Evolutionary conservation across 2,329 filamentous ascomycete genomes (phyloP).

Genomic region (Exophiala spinifera): DNA sequence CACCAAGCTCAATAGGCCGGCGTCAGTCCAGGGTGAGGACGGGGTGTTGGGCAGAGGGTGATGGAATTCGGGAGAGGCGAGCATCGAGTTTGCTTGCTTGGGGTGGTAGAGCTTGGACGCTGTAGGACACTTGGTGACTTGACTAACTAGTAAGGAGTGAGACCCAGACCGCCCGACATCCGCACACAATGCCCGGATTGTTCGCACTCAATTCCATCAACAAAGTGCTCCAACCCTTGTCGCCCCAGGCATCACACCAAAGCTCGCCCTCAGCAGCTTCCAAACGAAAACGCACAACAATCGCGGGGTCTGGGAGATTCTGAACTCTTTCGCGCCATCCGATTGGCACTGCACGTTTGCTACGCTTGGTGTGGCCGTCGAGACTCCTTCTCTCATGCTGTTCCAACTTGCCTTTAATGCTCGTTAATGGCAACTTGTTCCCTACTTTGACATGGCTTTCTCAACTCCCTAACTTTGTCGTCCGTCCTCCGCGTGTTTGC

Average conservation of each 20-base stretch:
- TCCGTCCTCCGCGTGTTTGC: constrained; percentile 10
- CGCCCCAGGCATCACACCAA: neutral
- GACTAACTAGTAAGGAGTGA: too few relatives aligned
- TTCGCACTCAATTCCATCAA: neutral
- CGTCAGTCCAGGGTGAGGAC: too few relatives aligned
- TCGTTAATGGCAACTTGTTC: constrained; percentile 13
- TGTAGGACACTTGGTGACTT: too few relatives aligned
- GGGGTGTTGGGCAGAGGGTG: too few relatives aligned
- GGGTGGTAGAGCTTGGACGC: too few relatives aligned
- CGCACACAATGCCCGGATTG: neutral
- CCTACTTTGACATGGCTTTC: constrained; percentile 1
- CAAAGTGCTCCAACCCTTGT: neutral
- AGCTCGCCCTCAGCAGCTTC: neutral
- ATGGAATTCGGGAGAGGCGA: too few relatives aligned
- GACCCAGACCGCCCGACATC: neutral
- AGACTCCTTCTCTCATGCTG: neutral
- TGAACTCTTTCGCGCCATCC: neutral
- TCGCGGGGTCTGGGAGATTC: neutral
- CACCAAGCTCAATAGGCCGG: too few relatives aligned
- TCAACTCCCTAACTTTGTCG: constrained; percentile 4
- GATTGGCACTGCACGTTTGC: neutral
- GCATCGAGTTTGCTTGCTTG: too few relatives aligned
- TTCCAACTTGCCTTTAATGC: constrained; percentile 10
- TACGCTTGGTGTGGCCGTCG: neutral
- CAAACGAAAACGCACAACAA: neutral